phyloP scores from a whole-genome alignment of 2,329 filamentous ascomycete species.

The Talaromyces piceae region DNA sequence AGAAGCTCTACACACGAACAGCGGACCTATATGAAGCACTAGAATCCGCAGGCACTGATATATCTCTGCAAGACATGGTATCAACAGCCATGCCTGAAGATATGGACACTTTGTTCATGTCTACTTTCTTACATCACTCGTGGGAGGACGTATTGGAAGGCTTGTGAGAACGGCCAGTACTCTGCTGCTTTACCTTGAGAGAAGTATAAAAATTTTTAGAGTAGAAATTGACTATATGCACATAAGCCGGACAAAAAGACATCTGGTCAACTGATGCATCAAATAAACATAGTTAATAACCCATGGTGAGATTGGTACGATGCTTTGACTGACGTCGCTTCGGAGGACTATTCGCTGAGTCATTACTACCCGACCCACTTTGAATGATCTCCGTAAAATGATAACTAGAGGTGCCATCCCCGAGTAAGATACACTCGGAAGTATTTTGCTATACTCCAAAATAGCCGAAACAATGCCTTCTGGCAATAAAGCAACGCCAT shows the following conservation, averaged over 20 bases:
- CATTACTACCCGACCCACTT: neutral
- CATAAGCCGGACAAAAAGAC: too few species aligned
- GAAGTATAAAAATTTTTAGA: too few species aligned
- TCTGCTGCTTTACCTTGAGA: too few species aligned
- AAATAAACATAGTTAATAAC: too few species aligned
- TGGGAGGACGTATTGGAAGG: slow-evolving; percentile 3
- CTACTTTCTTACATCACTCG: neutral
- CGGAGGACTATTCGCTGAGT: neutral
- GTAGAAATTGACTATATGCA: too few species aligned
- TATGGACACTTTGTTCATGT: neutral
- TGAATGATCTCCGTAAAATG: too few species aligned
- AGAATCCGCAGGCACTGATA: neutral
- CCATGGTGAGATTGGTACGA: too few species aligned
- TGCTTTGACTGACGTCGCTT: too few species aligned
- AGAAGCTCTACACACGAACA: neutral
- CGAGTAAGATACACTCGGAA: too few species aligned
- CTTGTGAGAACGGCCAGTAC: neutral
- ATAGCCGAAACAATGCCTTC: neutral
- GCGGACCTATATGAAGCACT: neutral
- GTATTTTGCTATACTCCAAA: neutral
- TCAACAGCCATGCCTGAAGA: neutral
- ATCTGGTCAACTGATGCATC: too few species aligned
- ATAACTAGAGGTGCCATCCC: too few species aligned
- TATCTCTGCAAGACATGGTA: neutral
- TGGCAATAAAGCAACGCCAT: neutral